phyloP scores from a whole-genome alignment of 108 stramenopile genomes.

The Nitzschia palea region DNA sequence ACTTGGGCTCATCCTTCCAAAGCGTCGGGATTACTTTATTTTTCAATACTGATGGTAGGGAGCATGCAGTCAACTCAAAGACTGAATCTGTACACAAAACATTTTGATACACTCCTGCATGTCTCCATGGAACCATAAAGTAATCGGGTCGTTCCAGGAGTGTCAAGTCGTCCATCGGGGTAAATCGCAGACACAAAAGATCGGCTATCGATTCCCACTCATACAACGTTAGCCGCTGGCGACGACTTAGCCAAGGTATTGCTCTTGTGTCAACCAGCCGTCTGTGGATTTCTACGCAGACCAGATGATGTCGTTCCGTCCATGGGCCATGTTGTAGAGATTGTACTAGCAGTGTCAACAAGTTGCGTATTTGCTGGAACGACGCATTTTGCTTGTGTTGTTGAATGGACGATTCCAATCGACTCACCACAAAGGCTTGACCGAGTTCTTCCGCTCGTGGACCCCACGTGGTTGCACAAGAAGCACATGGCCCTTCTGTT shows the following conservation, averaged over 20 bases:
- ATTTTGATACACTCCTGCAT: conserved; percentile 42
- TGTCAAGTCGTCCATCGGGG: background rate
- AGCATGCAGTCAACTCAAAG: background rate
- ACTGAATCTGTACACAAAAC: conserved; percentile 49
- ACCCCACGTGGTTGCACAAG: conserved; percentile 55
- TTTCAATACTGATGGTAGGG: background rate
- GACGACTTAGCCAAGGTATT: conserved; percentile 24
- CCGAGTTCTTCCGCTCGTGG: conserved; percentile 55
- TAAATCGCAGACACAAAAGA: conserved; percentile 1
- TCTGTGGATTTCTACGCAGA: conserved; percentile 12
- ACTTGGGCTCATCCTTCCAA: conserved; percentile 49
- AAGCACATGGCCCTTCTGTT: conserved; percentile 45
- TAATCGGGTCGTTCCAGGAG: background rate
- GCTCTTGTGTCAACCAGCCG: conserved; percentile 33
- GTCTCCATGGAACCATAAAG: conserved; percentile 22
- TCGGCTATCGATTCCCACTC: conserved; percentile 30
- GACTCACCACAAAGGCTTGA: conserved; percentile 47
- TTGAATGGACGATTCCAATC: conserved; percentile 35
- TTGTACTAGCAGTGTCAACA: conserved; percentile 4
- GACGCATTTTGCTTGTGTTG: conserved; percentile 8
- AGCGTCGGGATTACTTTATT: background rate
- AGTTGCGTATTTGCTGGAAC: conserved; percentile 1
- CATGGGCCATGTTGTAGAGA: background rate
- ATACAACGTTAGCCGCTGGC: conserved; percentile 17
- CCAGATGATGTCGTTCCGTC: conserved; percentile 24